Evolutionary conservation across 1,284 basidiomycete species (phyloP).

Genomic region (Pyrrhoderma lamaoense): DNA sequence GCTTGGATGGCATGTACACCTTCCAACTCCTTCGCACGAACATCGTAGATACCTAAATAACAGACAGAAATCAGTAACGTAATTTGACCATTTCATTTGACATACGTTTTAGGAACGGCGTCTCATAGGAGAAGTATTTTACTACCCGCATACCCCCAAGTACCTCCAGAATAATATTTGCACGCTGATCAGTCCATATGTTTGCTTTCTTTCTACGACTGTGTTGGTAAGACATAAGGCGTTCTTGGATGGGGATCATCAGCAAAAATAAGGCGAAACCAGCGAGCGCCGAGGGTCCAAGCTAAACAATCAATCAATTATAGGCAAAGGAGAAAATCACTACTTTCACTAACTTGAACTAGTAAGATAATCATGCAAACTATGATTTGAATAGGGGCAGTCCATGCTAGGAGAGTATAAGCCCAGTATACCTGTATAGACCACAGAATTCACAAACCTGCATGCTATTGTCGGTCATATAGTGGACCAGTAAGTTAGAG

Average conservation of each 20-base stretch:
- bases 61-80: constrained; percentile 1
- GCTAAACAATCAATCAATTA: constrained; percentile 30
- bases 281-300: constrained; percentile 70
- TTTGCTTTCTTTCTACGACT: constrained; percentile 51
- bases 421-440: background rate
- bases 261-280: constrained; percentile 71
- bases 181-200: constrained; percentile 65
- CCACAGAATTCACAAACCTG: constrained; percentile 17
- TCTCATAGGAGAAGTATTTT: constrained; percentile 71
- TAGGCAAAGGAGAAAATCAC: background rate
- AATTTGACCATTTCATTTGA: constrained; percentile 7
- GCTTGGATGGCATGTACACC: constrained; percentile 53
- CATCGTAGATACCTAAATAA: constrained; percentile 42
- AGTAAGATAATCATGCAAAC: constrained; percentile 57
- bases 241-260: constrained; percentile 63
- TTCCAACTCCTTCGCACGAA: constrained; percentile 47
- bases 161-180: constrained; percentile 61
- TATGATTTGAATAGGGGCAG: constrained; percentile 59
- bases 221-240: constrained; percentile 65
- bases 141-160: constrained; percentile 66
- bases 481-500: background rate
- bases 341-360: constrained; percentile 37
- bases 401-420: constrained; percentile 41
- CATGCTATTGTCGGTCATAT: constrained; percentile 19
- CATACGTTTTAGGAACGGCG: constrained; percentile 55